Evolutionary conservation across 2,329 filamentous ascomycete genomes (phyloP), one percentile per base, ranked within the genome.

Genomic region (Ophiostoma tasmaniense): DNA sequence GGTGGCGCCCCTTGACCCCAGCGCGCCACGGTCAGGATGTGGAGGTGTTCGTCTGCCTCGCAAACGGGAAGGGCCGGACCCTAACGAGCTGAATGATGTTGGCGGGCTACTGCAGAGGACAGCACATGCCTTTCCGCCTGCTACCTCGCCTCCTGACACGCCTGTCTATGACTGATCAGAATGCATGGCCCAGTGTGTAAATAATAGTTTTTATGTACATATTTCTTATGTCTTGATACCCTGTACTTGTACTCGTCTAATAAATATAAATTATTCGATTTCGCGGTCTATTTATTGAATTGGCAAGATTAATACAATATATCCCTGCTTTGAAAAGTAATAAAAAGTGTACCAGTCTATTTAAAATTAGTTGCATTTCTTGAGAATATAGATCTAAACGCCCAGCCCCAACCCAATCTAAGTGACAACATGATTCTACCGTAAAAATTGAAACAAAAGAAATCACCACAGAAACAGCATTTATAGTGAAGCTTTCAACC

Each of bases 1-100:
- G 14, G 37, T 70, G 39, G 68, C 66, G 35, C 65, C 69, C 20
- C 59, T 67, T 28, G 64, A 64, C 20, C 66, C 64, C 10, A 42
- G n/a, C 3, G 35, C 22, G 2, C n/a, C 42, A 30, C 37, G 37
- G n/a, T 20, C 39, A 20, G 55, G 64, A 5, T 28, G 30, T 5
- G 28, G 64, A n/a, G 39, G 35, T 37, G 42, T 10, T 11, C 50
- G 7, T 37, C 64, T 30, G 37, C 25, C 8, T 20, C 64, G 1
- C 13, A 35, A 8, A 22, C 55, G 39, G 20, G 11, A 7, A 13
- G 35, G 35, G 20, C 25, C 64, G 1, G 64, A 42, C 14, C 64
- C 64, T 1, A 42, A 42, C 4, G 35, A 39, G n/a, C 35, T 65
- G n/a, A 65, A 65, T 22, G 64, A 65, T 30, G 37, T 65, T 28